A percentile compares a stretch with the other conserved stretches of the same genome.
These are phyloP conservation scores for Nematocida ausubeli DNA, from an alignment of 371 early-diverging fungal species.

Conservation along the genomic window DNA sequence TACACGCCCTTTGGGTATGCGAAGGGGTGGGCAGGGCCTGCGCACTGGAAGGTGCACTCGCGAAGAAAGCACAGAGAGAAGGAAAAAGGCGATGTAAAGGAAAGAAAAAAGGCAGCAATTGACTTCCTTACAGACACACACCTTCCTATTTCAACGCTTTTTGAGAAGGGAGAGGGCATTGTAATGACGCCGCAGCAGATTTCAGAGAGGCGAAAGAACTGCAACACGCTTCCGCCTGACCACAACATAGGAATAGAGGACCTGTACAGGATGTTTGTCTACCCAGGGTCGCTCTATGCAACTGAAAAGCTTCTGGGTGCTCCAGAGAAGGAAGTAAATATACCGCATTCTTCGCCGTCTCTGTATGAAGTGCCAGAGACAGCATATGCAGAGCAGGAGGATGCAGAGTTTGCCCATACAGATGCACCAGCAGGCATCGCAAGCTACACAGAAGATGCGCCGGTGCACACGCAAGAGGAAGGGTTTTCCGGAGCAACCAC, in stretches of 20 bases:
- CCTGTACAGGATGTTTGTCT: constrained; percentile 59
- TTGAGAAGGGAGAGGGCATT: constrained; percentile 56
- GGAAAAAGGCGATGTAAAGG: constrained; percentile 15
- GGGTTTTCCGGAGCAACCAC: constrained; percentile 21
- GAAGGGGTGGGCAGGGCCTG: constrained; percentile 67
- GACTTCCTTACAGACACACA: constrained; percentile 57
- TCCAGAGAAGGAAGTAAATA: not conserved
- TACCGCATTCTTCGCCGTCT: not conserved
- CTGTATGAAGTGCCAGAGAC: not conserved
- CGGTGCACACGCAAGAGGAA: constrained; percentile 6
- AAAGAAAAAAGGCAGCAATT: constrained; percentile 56
- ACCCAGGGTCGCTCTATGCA: constrained; percentile 47
- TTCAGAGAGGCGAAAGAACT: constrained; percentile 60
- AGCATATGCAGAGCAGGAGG: not conserved
- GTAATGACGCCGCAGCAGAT: constrained; percentile 55
- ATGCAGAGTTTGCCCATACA: not conserved
- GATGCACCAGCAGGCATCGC: not conserved
- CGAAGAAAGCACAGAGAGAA: constrained; percentile 22
- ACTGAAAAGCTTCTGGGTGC: not conserved
- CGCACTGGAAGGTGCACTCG: constrained; percentile 63
- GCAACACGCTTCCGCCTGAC: constrained; percentile 61
- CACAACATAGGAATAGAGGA: constrained; percentile 56
- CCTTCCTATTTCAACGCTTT: constrained; percentile 17
- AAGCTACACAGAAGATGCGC: not conserved
- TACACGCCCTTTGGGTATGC: constrained; percentile 61